These are phyloP conservation scores for Pseudonectria buxi DNA, from an alignment of 2,329 filamentous ascomycete species.

Conservation along the genomic window DNA sequence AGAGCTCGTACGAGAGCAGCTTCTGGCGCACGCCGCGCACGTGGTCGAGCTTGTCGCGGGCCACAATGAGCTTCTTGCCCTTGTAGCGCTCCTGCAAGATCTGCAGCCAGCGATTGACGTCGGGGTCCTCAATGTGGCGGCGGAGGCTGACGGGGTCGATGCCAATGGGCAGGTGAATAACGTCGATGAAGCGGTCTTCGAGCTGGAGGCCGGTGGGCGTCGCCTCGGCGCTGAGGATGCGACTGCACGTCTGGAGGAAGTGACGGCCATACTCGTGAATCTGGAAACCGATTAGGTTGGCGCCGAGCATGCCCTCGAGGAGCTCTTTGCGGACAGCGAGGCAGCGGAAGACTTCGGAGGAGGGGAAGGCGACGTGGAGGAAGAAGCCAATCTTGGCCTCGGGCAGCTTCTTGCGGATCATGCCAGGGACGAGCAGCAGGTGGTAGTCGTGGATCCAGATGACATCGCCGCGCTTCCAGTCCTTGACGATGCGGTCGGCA, in stretches of 20 bases:
- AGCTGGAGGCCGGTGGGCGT: slow-evolving; percentile 82
- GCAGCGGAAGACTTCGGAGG: slow-evolving; percentile 92
- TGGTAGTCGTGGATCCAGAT: slow-evolving; percentile 98
- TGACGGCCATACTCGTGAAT: slow-evolving; percentile 89
- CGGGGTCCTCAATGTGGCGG: slow-evolving; percentile 60
- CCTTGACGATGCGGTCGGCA: slow-evolving; percentile 80
- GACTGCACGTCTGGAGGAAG: slow-evolving; percentile 92
- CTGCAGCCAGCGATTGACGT: slow-evolving; percentile 72
- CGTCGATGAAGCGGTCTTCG: slow-evolving; percentile 89
- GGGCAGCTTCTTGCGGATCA: slow-evolving; percentile 84
- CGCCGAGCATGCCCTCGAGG: slow-evolving; percentile 85
- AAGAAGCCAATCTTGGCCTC: slow-evolving; percentile 97
- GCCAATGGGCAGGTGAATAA: slow-evolving; percentile 78
- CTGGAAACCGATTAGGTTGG: slow-evolving; percentile 90
- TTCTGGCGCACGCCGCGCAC: slow-evolving; percentile 92
- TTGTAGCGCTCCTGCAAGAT: slow-evolving; percentile 78
- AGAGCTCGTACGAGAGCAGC: slow-evolving; percentile 83
- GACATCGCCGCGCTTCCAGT: slow-evolving; percentile 88
- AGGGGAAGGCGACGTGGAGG: slow-evolving; percentile 89
- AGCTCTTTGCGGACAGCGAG: slow-evolving; percentile 80
- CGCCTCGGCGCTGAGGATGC: slow-evolving; percentile 83
- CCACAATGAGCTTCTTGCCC: slow-evolving; percentile 85
- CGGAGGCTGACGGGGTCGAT: slow-evolving; percentile 77
- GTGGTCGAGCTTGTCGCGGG: slow-evolving; percentile 87
- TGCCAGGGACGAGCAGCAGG: slow-evolving; percentile 76